Evolutionary conservation across 352 stramenopile species (phyloP), one percentile per base, ranked within the genome.

Genomic region (Thraustotheca clavata): DNA sequence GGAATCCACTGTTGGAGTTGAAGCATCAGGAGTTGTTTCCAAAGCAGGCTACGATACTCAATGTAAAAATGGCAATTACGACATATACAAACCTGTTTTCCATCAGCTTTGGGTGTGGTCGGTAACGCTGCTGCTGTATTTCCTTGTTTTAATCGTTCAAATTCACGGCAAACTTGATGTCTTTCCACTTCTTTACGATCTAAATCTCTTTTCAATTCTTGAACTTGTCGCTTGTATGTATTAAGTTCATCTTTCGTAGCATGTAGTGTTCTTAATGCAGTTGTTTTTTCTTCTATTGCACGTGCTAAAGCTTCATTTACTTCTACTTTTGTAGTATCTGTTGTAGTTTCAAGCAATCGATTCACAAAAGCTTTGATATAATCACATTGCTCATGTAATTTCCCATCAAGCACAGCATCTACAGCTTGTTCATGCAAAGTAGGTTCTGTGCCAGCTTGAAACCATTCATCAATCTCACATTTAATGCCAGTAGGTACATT

Each of bases 181-280:
- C 85, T 75, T 55, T 92, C 81, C 4, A 77, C 72, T 69, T 94
- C 85, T 59, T 91, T 94, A 11, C 73, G 62, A 43, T 90, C 80
- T 31, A 94, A 47, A 65, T 91, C 85, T 24, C 40, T 49, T 59
- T 91, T 73, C 22, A 94, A 67, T 24, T 86, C 77, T 32, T 59
- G 47, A 57, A 94, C 73, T 41, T 79, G 75, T 6, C 60, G 71
- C 67, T 86, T 78, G 47, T 70, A 80, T 80, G 63, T 61, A 50
- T 82, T 70, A 32, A 89, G 57, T 55, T 86, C 68, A 11, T 77
- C 74, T 41, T 85, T 86, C 5, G 87, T 55, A 7, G 52, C 50
- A 33, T 88, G 63, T 8, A 62, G 70, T 38, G 86, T 62, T 0
- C 73, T 18, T 11, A 57, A 29, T 20, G 57, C 57, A 9, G 29